phyloP scores from a whole-genome alignment of 2,329 filamentous ascomycete genomes.

The Capronia americana region DNA sequence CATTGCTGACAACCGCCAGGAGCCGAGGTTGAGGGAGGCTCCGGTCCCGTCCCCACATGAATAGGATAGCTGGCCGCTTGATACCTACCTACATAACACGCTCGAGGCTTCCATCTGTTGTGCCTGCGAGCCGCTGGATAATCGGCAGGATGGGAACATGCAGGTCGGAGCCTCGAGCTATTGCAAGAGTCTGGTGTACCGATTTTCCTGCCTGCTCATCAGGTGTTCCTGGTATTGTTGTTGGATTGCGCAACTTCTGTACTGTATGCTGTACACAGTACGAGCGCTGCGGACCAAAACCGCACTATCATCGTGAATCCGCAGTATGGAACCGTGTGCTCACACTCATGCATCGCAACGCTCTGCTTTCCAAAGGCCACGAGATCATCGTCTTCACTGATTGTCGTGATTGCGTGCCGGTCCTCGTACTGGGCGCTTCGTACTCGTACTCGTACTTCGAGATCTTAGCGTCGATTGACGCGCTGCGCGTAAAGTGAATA shows the following conservation, averaged over 20 bases:
- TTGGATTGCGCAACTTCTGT: not conserved
- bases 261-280: not conserved
- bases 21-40: not conserved
- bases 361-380: not conserved
- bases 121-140: too few species aligned
- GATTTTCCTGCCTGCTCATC: not conserved
- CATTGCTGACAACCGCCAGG: constrained; percentile 4
- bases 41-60: not conserved
- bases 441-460: not conserved
- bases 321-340: not conserved
- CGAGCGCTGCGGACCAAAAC: not conserved
- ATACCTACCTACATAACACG: too few species aligned
- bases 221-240: too few species aligned
- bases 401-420: not conserved
- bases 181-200: too few species aligned
- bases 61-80: not conserved
- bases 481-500: constrained; percentile 8
- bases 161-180: too few species aligned
- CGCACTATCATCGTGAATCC: not conserved
- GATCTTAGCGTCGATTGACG: constrained; percentile 20
- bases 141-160: too few species aligned
- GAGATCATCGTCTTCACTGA: not conserved
- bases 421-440: not conserved
- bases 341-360: too few species aligned
- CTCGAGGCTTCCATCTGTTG: too few species aligned